Evolutionary conservation across 148 eudicot species (phyloP), one percentile per base, ranked within the genome.

Genomic region (Talinum fruticosum): DNA sequence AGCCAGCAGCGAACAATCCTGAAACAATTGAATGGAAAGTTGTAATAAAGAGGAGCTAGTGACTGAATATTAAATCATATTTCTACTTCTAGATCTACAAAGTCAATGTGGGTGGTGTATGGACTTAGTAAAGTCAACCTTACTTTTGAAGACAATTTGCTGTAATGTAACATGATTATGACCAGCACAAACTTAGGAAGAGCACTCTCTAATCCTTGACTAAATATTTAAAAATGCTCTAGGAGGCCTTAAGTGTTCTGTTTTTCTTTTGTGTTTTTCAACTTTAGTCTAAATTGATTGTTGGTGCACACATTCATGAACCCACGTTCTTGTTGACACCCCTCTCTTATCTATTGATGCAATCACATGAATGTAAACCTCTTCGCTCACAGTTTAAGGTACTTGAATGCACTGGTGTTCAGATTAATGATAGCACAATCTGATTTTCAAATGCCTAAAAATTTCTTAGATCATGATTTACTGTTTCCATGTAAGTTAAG

Each of bases 51-150:
- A 28, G 75, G 59, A 28, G 61, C 64, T 70, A 41, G 70, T 47
- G 33, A 57, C 21, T 29, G 10, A 78, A 23, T 28, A 35, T 26
- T 30, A 0, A 70, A 61, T 38, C 23, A 59, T 29, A 30, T 37
- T 62, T 44, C 62, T 71, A 33, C 64, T 72, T 61, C 61, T 41
- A 44, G 64, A 61, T 36, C 23, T 71, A 15, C n/a, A 14, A n/a
- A 72, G 68, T 76, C 80, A 68, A 71, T 66, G 69, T 62, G 69
- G 69, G 26, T 76, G 36, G 64, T 66, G 73, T 54, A 26, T 35
- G 47, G 64, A 57, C 24, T n/a, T 51, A 51, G 16, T 51, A 51
- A 28, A 35, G 30, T 8, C 65, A 62, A 53, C 26, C 57, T 70
- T 6, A 33, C 53, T 72, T 62, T 33, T 68, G 61, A 57, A 66